These are phyloP conservation scores for Aspergillus sergii DNA, from an alignment of 2,329 filamentous ascomycete genomes.

Conservation along the genomic window DNA sequence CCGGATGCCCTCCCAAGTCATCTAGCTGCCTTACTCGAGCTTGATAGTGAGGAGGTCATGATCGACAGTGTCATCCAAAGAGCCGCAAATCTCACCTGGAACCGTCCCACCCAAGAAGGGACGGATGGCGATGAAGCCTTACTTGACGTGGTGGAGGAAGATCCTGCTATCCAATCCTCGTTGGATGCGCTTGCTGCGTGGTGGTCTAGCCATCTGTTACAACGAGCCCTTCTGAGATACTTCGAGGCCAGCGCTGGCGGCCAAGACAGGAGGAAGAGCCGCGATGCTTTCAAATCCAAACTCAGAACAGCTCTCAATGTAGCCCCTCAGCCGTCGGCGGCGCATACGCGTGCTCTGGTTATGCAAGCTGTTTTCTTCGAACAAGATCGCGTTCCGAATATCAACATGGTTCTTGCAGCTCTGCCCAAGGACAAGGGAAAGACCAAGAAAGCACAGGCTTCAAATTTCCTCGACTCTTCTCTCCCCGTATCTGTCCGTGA, in stretches of 20 bases:
- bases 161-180: slow-evolving; percentile 80
- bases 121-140: slow-evolving; percentile 66
- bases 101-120: slow-evolving; percentile 71
- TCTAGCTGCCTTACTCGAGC: slow-evolving; percentile 72
- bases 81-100: slow-evolving; percentile 88
- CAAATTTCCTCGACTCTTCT: slow-evolving; percentile 56
- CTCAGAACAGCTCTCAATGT: slow-evolving; percentile 71
- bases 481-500: slow-evolving; percentile 52
- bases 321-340: slow-evolving; percentile 77
- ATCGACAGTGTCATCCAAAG: slow-evolving; percentile 77
- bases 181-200: slow-evolving; percentile 89
- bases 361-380: slow-evolving; percentile 63
- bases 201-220: slow-evolving; percentile 77
- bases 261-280: slow-evolving; percentile 42
- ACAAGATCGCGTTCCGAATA: slow-evolving; percentile 53
- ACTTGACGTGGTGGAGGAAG: slow-evolving; percentile 82
- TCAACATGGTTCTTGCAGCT: slow-evolving; percentile 56
- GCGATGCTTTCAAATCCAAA: slow-evolving; percentile 51
- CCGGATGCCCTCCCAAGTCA: slow-evolving; percentile 75
- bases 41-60: slow-evolving; percentile 81
- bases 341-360: slow-evolving; percentile 61
- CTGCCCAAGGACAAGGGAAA: slow-evolving; percentile 47
- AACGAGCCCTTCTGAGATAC: slow-evolving; percentile 66
- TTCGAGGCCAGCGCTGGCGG: slow-evolving; percentile 59
- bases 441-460: slow-evolving; percentile 33